Conservation (phyloP, 2,329 filamentous ascomycete genomes). For the Fusarium foetens region DNA sequence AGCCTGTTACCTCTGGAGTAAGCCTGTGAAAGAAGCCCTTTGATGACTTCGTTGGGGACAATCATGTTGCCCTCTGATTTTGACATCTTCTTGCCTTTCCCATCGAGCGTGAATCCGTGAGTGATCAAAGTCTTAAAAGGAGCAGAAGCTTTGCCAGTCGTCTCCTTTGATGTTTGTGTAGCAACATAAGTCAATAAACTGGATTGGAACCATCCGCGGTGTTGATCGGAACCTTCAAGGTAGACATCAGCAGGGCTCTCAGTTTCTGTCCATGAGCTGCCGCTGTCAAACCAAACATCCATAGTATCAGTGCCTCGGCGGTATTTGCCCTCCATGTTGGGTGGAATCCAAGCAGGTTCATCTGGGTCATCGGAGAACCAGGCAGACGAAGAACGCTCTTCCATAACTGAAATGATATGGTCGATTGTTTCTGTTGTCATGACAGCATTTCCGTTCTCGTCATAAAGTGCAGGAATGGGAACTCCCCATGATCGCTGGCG, state of each 20-base stretch:
- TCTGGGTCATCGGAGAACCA: constrained; percentile 90
- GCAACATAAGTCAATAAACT: constrained; percentile 89
- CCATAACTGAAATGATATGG: constrained; percentile 84
- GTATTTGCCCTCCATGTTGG: constrained; percentile 69
- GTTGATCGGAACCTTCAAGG: constrained; percentile 93
- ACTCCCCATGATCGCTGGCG: constrained; percentile 96
- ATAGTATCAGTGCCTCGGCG: constrained; percentile 91
- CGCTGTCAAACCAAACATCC: constrained; percentile 99
- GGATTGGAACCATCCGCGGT: constrained; percentile 98
- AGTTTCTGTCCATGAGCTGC: constrained; percentile 84
- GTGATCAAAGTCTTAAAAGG: constrained; percentile 93
- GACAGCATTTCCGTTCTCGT: constrained; percentile 76
- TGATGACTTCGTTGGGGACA: constrained; percentile 83
- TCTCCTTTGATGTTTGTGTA: constrained; percentile 57
- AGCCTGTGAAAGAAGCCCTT: constrained; percentile 77
- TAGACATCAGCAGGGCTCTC: constrained; percentile 79
- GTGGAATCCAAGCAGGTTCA: constrained; percentile 80
- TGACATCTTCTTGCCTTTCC: constrained; percentile 96
- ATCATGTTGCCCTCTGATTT: constrained; percentile 95
- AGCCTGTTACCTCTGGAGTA: constrained; percentile 60
- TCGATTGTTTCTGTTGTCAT: constrained; percentile 81
- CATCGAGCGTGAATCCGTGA: constrained; percentile 93
- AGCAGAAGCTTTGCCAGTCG: constrained; percentile 51
- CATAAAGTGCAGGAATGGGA: constrained; percentile 91
- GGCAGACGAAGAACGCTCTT: constrained; percentile 82